Evolutionary conservation across 768 basidiomycete genomes (phyloP).

Genomic region (Epithele typhae): DNA sequence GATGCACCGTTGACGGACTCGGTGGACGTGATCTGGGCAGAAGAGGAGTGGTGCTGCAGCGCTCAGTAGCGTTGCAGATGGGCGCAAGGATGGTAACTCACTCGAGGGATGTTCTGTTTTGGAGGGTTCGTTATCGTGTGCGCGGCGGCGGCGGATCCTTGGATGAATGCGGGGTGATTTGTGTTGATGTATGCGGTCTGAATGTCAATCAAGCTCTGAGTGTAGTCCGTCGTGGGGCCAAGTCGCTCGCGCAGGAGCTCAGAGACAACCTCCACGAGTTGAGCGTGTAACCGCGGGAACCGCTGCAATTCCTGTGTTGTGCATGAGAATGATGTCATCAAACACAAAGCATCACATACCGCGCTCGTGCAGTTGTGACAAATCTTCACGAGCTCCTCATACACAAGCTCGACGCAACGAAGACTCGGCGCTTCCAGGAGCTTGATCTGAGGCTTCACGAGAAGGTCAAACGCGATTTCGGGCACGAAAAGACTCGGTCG

Average conservation of each 20-base stretch:
- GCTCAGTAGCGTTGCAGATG: slow-evolving; percentile 4
- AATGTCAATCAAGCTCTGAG: slow-evolving; percentile 91
- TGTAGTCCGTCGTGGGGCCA: slow-evolving; percentile 95
- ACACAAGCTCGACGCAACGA: slow-evolving; percentile 95
- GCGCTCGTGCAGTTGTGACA: slow-evolving; percentile 96
- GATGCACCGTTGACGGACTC: slow-evolving; percentile 58
- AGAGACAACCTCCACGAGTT: slow-evolving; percentile 94
- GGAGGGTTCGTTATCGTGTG: slow-evolving; percentile 42
- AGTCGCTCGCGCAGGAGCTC: slow-evolving; percentile 92
- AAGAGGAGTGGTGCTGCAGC: slow-evolving; percentile 15
- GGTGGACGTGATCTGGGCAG: slow-evolving; percentile 52
- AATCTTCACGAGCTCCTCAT: slow-evolving; percentile 98
- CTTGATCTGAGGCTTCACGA: slow-evolving; percentile 98
- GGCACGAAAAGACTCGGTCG: slow-evolving; percentile 95
- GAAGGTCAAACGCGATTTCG: slow-evolving; percentile 92
- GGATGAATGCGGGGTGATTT: slow-evolving; percentile 93
- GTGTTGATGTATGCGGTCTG: slow-evolving; percentile 99
- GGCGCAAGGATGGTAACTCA: slow-evolving; percentile 32
- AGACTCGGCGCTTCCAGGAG: slow-evolving; percentile 90
- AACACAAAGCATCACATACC: slow-evolving; percentile 40
- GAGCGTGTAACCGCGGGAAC: slow-evolving; percentile 90
- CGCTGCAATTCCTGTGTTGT: slow-evolving; percentile 82
- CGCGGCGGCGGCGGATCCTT: slow-evolving; percentile 65
- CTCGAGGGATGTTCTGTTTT: slow-evolving; percentile 46
- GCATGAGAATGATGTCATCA: background rate